Evolutionary conservation across 2,329 filamentous ascomycete genomes (phyloP).

Genomic region (Aureobasidium melanogenum): DNA sequence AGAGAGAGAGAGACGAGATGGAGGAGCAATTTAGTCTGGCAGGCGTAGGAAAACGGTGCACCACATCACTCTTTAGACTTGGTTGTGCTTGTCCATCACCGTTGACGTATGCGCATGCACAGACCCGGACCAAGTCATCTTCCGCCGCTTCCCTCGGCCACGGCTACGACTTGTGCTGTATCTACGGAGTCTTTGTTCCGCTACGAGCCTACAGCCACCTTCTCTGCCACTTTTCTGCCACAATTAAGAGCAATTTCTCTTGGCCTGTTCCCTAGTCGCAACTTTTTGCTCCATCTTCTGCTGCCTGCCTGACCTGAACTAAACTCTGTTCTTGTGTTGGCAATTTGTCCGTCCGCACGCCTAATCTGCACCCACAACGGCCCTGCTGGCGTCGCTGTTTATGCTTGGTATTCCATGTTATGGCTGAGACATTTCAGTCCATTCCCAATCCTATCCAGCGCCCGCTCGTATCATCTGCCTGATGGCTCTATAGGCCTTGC

Average conservation of each 20-base stretch:
- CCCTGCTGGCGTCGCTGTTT: background rate
- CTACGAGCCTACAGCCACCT: too few relatives aligned
- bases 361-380: slow-evolving; percentile 7
- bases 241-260: background rate
- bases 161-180: too few relatives aligned
- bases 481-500: background rate
- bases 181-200: too few relatives aligned
- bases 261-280: background rate
- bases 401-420: background rate
- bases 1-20: background rate
- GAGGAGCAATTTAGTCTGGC: background rate
- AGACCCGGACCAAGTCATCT: background rate
- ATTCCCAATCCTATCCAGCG: background rate
- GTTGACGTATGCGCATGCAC: slow-evolving; percentile 2
- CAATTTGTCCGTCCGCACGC: background rate
- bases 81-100: background rate
- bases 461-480: background rate
- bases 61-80: background rate
- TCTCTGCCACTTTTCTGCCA: background rate
- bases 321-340: background rate
- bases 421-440: slow-evolving; percentile 8
- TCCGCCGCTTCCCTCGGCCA: background rate
- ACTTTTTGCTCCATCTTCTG: background rate
- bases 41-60: background rate
- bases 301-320: background rate